Evolutionary conservation across 2,329 filamentous ascomycete species (phyloP), one percentile per base, ranked within the genome.

Genomic region (Alternaria postmessia): DNA sequence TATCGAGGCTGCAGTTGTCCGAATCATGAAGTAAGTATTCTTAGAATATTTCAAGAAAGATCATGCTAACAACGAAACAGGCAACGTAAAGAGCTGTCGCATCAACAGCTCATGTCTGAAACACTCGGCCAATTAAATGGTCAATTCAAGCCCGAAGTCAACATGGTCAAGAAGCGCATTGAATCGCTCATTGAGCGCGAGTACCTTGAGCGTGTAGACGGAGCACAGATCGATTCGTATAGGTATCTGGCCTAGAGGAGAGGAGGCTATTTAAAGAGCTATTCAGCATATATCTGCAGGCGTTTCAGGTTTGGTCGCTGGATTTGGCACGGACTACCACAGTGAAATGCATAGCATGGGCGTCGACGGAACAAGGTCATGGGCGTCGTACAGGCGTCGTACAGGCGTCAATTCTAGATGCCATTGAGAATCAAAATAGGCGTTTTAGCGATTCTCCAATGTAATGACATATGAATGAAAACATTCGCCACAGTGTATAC

Each of bases 11-110:
- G 90, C 90, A 5, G 84, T 94, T 66, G 91, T 94, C 61, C 85
- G 91, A 51, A 93, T 93, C 71, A 94, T 94, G 91, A 94, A 94
- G 90, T 93, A 86, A 47, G 88, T 86, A n/a, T 7, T 43, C 4
- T 11, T 28, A 2, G 20, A 26, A 16, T 3, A 5, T 7, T 14
- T 12, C 5, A 4, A 39, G 4, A 9, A 8, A 20, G 18, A 20
- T 5, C 5, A 22, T n/a, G 24, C 72, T 76, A 63, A 77, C 65
- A 26, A 22, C 41, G 1, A 8, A 56, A 34, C 66, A 92, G 90
- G 76, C 89, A 91, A 81, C 89, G 91, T 57, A 93, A 93, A 75
- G 85, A 89, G 66, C 84, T 91, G 12, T 79, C 84, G 2, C 91
- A 94, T 73, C 84, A 88, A 48, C 85, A 89, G 54, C 87, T 94